Base-by-base conservation (phyloP, 768 basidiomycete species). In the Coprinellus aureogranulatus region DNA sequence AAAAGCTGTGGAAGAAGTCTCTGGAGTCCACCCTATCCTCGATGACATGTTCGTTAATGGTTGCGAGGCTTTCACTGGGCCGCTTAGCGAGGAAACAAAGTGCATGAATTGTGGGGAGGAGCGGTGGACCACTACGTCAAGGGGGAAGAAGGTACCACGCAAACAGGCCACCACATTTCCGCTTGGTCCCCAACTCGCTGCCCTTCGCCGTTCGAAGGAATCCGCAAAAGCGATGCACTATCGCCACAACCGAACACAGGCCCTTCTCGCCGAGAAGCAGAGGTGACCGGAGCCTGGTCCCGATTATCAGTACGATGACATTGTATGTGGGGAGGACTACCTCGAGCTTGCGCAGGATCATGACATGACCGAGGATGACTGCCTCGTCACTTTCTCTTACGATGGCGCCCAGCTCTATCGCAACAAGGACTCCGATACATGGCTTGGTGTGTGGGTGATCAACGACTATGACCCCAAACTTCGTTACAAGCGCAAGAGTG, bases 131-230 rank as follows among this genome's bases (percentile, higher is more conserved):
- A 39, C 23, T 6, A 27, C n/a, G 22, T 27, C 30, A 12, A 48
- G 10, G 63, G 67, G 55, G 22, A 20, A 28, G 27, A 8, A n/a
- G 6, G 26, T 54, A 0, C 59, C 75, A 0, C 64, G 61, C 0
- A 64, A 70, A 11, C 59, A 68, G 5, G 77, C 77, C 49, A 58
- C 57, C 0, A 81, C 77, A 0, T 70, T 81, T 25, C 76, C 70
- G 0, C 44, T 80, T 16, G 77, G 77, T 3, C 78, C 76, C 0
- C 77, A 79, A 49, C 54, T 81, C 0, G 79, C 81, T 50, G 76
- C 79, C 0, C 60, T 74, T 1, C 64, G 71, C 16, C 57, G 68
- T 0, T 64, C 55, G 14, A 55, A 40, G 0, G 55, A 61, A 1
- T 58, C 67, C 14, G 68, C 77, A 0, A 25, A 48, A 0, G 55